phyloP scores from a whole-genome alignment of 805 yeast genomes.

The Kodamaea hsintzibuensis region DNA sequence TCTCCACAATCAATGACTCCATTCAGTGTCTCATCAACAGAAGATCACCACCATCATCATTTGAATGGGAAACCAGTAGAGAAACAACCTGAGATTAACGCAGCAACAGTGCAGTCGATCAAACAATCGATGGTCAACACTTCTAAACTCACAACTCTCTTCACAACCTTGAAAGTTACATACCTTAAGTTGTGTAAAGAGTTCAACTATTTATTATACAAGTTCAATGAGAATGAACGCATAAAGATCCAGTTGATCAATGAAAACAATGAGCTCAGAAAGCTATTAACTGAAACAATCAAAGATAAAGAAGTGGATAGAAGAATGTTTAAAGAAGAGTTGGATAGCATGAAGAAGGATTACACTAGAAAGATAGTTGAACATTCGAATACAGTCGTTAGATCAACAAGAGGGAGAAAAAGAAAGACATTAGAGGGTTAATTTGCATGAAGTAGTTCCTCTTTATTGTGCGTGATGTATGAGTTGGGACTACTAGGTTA shows the following conservation, averaged over 20 bases:
- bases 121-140: slow-evolving; percentile 18
- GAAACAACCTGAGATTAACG: slow-evolving; percentile 2
- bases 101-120: slow-evolving; percentile 12
- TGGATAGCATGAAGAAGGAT: not conserved
- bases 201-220: slow-evolving; percentile 34
- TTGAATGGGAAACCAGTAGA: not conserved
- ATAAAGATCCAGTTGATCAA: slow-evolving; percentile 35
- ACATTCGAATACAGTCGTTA: not conserved
- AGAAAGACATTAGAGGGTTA: slow-evolving; percentile 8
- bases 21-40: slow-evolving; percentile 12
- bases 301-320: slow-evolving; percentile 25
- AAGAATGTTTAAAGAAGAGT: slow-evolving; percentile 7
- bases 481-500: not conserved
- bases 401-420: slow-evolving; percentile 1
- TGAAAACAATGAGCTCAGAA: slow-evolving; percentile 35
- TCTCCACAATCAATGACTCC: slow-evolving; percentile 13
- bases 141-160: slow-evolving; percentile 29
- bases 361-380: slow-evolving; percentile 2
- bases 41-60: slow-evolving; percentile 3
- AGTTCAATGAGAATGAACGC: slow-evolving; percentile 38
- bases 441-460: not conserved
- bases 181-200: slow-evolving; percentile 40
- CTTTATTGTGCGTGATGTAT: not conserved
- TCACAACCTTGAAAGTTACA: slow-evolving; percentile 34
- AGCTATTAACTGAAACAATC: slow-evolving; percentile 29